phyloP scores from a whole-genome alignment of 352 stramenopile genomes.

The Pythium insidiosum region DNA sequence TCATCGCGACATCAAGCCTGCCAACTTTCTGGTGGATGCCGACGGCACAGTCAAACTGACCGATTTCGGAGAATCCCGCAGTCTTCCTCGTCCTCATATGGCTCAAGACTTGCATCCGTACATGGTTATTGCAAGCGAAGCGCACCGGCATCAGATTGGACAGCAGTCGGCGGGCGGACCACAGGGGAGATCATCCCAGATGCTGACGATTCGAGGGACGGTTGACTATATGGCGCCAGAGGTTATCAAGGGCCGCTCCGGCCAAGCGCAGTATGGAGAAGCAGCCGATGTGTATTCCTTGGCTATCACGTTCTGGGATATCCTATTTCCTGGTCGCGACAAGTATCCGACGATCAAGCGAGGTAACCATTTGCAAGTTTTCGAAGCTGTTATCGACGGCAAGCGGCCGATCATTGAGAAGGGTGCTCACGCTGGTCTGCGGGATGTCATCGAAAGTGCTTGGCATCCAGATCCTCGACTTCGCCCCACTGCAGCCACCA shows the following conservation, averaged over 20 bases:
- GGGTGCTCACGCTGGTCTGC: slow-evolving; percentile 6
- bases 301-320: slow-evolving; percentile 72
- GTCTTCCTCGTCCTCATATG: slow-evolving; percentile 6
- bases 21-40: slow-evolving; percentile 72
- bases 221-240: slow-evolving; percentile 80
- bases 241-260: slow-evolving; percentile 60
- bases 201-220: slow-evolving; percentile 61
- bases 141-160: slow-evolving; percentile 4
- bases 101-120: slow-evolving; percentile 6
- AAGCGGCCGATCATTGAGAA: slow-evolving; percentile 19
- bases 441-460: slow-evolving; percentile 14
- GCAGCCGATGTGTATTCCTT: slow-evolving; percentile 69
- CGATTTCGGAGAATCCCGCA: slow-evolving; percentile 60
- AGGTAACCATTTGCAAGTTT: slow-evolving; percentile 46
- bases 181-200: slow-evolving; percentile 2
- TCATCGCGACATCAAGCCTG: slow-evolving; percentile 63
- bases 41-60: slow-evolving; percentile 63
- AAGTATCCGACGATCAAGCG: slow-evolving; percentile 30
- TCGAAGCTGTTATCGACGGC: slow-evolving; percentile 32
- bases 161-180: slow-evolving; percentile 2
- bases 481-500: slow-evolving; percentile 14
- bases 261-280: slow-evolving; percentile 42
- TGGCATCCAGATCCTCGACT: slow-evolving; percentile 15
- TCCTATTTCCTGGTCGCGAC: slow-evolving; percentile 38
- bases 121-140: slow-evolving; percentile 8